A percentile compares a stretch with the other conserved stretches of the same genome.
Conservation (phyloP, 768 basidiomycete species). For the Kwoniella bestiolae region DNA sequence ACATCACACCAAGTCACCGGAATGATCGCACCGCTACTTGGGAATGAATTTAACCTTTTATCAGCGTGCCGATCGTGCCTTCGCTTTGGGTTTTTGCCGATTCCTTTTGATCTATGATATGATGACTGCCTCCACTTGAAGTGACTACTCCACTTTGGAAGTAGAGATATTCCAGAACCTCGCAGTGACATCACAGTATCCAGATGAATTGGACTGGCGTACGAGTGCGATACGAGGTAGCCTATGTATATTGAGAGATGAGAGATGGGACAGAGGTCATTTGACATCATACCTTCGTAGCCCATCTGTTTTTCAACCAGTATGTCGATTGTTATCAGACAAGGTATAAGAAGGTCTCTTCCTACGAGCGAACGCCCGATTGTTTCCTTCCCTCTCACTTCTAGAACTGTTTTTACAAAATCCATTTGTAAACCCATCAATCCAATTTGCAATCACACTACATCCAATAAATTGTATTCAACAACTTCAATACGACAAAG, state of each 20-base stretch:
- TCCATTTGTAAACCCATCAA: no score
- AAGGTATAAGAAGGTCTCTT: neutral
- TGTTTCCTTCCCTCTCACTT: neutral
- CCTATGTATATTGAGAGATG: neutral
- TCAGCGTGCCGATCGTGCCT: neutral
- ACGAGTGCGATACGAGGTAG: neutral
- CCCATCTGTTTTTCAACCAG: neutral
- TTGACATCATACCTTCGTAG: slow-evolving; percentile 7
- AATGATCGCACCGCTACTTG: neutral
- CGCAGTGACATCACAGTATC: slow-evolving; percentile 2
- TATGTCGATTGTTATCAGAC: neutral
- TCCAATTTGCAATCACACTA: no score
- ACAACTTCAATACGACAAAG: neutral
- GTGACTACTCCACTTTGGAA: neutral
- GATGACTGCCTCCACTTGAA: neutral
- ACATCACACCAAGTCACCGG: no score
- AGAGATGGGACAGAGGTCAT: neutral
- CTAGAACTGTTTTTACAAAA: neutral
- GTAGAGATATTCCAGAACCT: no score
- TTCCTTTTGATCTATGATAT: no score
- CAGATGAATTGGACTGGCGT: no score
- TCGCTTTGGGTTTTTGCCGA: neutral
- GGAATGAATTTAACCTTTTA: neutral
- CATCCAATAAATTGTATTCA: no score
- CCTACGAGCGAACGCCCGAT: neutral